Percentiles rank a stretch among this genome's conserved stretches.
Evolutionary conservation across 345 rosid genomes (phyloP).

Genomic region (Punica granatum): DNA sequence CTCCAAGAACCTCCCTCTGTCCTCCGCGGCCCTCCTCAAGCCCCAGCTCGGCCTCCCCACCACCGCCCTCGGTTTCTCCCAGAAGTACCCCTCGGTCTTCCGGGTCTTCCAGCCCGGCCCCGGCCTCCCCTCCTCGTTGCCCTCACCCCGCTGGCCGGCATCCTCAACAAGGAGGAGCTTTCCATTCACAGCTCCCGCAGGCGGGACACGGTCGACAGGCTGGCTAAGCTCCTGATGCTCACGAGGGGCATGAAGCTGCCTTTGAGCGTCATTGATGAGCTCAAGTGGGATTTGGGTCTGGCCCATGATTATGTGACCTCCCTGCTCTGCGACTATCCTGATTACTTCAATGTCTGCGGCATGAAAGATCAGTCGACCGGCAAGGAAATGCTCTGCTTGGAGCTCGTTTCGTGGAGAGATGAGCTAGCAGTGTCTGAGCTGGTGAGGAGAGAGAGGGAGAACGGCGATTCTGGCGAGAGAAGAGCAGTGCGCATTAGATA

Average conservation of each 20-base stretch:
- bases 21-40: slow-evolving; percentile 53
- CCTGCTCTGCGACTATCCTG: slow-evolving; percentile 61
- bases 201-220: slow-evolving; percentile 26
- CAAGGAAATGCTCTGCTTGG: slow-evolving; percentile 31
- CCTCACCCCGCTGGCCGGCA: slow-evolving; percentile 45
- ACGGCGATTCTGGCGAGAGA: slow-evolving; percentile 12
- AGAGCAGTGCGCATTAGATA: slow-evolving; percentile 45
- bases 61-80: slow-evolving; percentile 33
- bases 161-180: slow-evolving; percentile 50
- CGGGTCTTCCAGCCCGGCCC: slow-evolving; percentile 55
- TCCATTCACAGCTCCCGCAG: slow-evolving; percentile 36
- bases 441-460: slow-evolving; percentile 39
- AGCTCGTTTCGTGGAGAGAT: slow-evolving; percentile 40
- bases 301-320: slow-evolving; percentile 51
- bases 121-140: slow-evolving; percentile 53
- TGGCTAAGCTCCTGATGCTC: slow-evolving; percentile 67
- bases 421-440: slow-evolving; percentile 54
- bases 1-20: slow-evolving; percentile 49
- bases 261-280: slow-evolving; percentile 37
- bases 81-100: slow-evolving; percentile 45
- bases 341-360: slow-evolving; percentile 49
- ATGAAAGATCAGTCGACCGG: slow-evolving; percentile 21
- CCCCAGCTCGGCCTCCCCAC: slow-evolving; percentile 37
- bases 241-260: slow-evolving; percentile 42
- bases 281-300: slow-evolving; percentile 70